Base-by-base conservation (phyloP, 2,329 filamentous ascomycete species). In the Fusarium algeriense region DNA sequence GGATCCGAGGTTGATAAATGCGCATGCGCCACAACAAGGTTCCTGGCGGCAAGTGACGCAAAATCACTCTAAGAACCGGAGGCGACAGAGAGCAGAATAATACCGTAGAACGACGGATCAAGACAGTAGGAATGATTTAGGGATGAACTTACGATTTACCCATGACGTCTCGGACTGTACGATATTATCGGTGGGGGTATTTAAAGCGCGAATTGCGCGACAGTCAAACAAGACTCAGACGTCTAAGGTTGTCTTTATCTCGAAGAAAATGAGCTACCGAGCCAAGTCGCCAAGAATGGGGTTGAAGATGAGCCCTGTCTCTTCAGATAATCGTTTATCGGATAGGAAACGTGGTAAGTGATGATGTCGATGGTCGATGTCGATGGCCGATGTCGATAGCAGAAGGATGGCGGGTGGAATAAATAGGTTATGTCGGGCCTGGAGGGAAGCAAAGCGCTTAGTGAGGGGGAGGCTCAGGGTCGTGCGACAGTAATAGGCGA, bases 81-180 rank as follows among this genome's bases (percentile, higher is more conserved):
- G 26, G 30, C 35, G 20, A 64, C 23, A 41, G 45, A 40, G 53
- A 38, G 23, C n/a, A 44, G 49, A 38, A 63, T 19, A 26, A 30
- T 20, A 43, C 9, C 17, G 32, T 17, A 45, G 23, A 58, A 46
- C 30, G 45, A 53, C 26, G 34, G 34, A 26, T 14, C 34, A 59
- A 48, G 23, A 41, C n/a, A 41, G 40, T 14, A 35, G 41, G 45
- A 40, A 35, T 30, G 23, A 30, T 41, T n/a, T 46, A 48, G 40
- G 38, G 52, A 48, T 60, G 43, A n/a, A 85, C 85, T 85, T 80
- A 87, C 85, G 85, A 85, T 85, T 87, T 87, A 73, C 85, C 85
- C 85, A 87, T 87, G 66, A 50, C 48, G 53, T 50, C 60, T 56
- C 20, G 40, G 61, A 45, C 52, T 66, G 38, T 45, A 34, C 52